Evolutionary conservation across 2,329 filamentous ascomycete species (phyloP).

Genomic region (Huntiella savannae): DNA sequence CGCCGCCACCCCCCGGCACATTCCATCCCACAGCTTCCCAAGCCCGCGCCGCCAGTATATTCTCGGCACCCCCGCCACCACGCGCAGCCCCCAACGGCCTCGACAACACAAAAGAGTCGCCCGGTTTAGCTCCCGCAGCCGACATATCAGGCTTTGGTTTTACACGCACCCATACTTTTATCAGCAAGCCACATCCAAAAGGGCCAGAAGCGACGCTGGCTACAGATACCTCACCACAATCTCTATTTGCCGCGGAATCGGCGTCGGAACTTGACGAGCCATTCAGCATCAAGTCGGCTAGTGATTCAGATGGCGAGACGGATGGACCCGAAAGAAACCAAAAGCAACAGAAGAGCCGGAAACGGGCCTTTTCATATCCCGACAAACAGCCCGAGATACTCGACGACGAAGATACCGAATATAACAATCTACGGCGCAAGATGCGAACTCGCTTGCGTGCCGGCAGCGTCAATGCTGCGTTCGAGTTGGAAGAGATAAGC

Average conservation of each 20-base stretch:
- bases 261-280: conserved; percentile 7
- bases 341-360: no score
- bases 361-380: no score
- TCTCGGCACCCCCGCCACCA: background rate
- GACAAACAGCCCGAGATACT: no score
- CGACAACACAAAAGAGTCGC: background rate
- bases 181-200: no score
- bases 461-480: conserved; percentile 9
- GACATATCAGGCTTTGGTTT: background rate
- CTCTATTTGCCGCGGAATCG: conserved; percentile 2
- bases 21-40: conserved; percentile 1
- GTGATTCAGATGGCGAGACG: background rate
- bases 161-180: background rate
- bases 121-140: background rate
- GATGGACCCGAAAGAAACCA: no score
- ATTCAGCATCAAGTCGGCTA: conserved; percentile 1
- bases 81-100: background rate
- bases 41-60: background rate
- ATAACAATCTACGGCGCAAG: no score
- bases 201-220: no score
- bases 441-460: no score
- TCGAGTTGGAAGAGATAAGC: conserved; percentile 26
- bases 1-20: conserved; percentile 2
- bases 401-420: no score
- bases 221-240: background rate